Conservation (phyloP, 1,139 yeast genomes). For the Arxiozyma bovina region DNA sequence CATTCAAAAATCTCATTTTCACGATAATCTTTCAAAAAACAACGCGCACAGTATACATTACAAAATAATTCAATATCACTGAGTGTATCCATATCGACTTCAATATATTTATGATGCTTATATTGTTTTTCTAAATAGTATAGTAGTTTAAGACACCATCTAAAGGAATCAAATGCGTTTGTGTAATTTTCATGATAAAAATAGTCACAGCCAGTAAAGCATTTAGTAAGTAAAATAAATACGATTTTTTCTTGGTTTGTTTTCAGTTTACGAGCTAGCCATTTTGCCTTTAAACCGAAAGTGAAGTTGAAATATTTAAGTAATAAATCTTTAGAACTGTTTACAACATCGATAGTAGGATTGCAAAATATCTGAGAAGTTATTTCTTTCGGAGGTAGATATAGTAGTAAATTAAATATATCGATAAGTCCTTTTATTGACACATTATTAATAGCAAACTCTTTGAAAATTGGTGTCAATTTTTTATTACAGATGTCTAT, state of each 20-base stretch:
- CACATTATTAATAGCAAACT: background rate
- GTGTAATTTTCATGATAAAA: constrained; percentile 10
- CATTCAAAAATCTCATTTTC: background rate
- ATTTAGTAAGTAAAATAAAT: constrained; percentile 7
- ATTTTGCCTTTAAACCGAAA: background rate
- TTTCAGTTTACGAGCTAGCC: background rate
- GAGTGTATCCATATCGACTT: background rate
- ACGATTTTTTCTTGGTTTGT: background rate
- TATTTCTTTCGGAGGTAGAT: background rate
- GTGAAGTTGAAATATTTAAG: background rate
- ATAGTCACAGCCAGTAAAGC: constrained; percentile 1
- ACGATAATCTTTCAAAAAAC: background rate
- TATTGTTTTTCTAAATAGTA: constrained; percentile 9
- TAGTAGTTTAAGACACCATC: constrained; percentile 19
- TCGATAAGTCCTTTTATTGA: background rate
- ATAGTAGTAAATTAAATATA: background rate
- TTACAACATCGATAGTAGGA: background rate
- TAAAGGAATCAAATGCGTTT: constrained; percentile 13
- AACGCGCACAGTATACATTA: background rate
- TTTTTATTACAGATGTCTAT: background rate
- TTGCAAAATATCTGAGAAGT: background rate
- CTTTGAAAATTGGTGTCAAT: background rate
- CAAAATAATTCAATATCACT: constrained; percentile 1
- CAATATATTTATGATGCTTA: background rate
- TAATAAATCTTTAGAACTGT: background rate